Evolutionary conservation across 805 yeast genomes (phyloP), one percentile per base, ranked within the genome.

Genomic region (Clavispora carvajalis): DNA sequence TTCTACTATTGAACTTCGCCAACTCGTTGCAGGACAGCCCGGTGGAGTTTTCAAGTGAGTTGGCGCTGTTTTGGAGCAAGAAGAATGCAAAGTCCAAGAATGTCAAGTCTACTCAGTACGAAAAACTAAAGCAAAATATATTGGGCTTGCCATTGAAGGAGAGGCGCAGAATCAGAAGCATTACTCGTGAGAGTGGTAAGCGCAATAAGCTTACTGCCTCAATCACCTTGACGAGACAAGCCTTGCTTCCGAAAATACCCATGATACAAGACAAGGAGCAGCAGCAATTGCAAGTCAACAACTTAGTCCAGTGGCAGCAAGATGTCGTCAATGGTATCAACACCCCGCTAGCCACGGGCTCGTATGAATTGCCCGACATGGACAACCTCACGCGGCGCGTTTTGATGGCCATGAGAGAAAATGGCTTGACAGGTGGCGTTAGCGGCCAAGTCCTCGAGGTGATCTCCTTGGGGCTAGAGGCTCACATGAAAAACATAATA

Each of bases 241-340:
- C 87, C 0, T 64, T 80, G 55, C 70, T 83, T 37, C 97, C 98
- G 1, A 85, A 85, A 53, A 80, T 91, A 17, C 99, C 99, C 3
- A 79, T 82, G 56, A 80, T 76, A 29, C 75, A 74, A 41, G 77
- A 69, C 39, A 65, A 62, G 42, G 73, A 63, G 39, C 70, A 69
- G 45, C 74, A 65, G 46, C 73, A 61, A 44, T 49, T 61, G 36
- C 72, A 66, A 40, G 73, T 67, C 22, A 68, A 66, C 40, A 77
- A 76, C 49, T 74, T 86, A 24, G 74, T 80, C 22, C 83, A 83
- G 51, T 89, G 96, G 91, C 87, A 95, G 17, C 96, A 90, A 59
- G 98, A 93, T 56, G 86, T 93, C 13, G 74, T 83, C 39, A 89
- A 83, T 54, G 95, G 93, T 3, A 76, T 87, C 40, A 88, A 85